phyloP scores from a whole-genome alignment of 345 rosid species.

The Brassica carinata region DNA sequence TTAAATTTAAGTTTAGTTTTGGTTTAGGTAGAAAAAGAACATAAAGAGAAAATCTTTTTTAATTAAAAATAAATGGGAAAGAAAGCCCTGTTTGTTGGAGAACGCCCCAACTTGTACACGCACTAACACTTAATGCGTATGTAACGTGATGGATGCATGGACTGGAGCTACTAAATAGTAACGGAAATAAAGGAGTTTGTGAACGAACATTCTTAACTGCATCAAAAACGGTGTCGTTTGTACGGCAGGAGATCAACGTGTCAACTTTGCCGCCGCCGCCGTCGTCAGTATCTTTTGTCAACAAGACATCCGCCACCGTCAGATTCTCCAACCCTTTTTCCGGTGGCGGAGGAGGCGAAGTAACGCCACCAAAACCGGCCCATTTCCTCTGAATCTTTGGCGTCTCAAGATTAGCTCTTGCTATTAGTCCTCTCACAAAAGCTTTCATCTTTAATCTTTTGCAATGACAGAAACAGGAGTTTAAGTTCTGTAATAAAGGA shows the following conservation, averaged over 20 bases:
- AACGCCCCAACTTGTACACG: neutral
- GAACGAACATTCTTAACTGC: slow-evolving; percentile 71
- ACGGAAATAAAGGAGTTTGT: neutral
- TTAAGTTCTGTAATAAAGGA: slow-evolving; percentile 18
- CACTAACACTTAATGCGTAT: neutral
- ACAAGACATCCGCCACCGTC: slow-evolving; percentile 74
- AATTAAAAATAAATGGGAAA: neutral
- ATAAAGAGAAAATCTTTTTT: too few relatives aligned
- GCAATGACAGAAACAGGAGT: neutral
- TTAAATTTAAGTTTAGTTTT: neutral
- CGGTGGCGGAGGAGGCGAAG: slow-evolving; percentile 41
- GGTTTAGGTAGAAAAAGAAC: too few relatives aligned
- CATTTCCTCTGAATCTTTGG: slow-evolving; percentile 34
- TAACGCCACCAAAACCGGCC: slow-evolving; percentile 30
- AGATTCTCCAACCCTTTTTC: slow-evolving; percentile 78
- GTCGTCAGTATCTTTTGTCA: slow-evolving; percentile 50
- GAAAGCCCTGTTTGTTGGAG: neutral
- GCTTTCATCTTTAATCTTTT: slow-evolving; percentile 24
- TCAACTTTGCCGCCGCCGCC: slow-evolving; percentile 36
- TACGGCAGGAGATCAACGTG: slow-evolving; percentile 68
- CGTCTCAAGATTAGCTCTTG: slow-evolving; percentile 30
- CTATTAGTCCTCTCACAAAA: slow-evolving; percentile 34
- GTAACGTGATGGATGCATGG: slow-evolving; percentile 11
- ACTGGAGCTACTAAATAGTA: neutral
- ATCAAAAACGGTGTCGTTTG: slow-evolving; percentile 66